A percentile compares a stretch with the other conserved stretches of the same genome.
Conservation (phyloP, 116 monocot genomes). For the Posidonia oceanica region DNA sequence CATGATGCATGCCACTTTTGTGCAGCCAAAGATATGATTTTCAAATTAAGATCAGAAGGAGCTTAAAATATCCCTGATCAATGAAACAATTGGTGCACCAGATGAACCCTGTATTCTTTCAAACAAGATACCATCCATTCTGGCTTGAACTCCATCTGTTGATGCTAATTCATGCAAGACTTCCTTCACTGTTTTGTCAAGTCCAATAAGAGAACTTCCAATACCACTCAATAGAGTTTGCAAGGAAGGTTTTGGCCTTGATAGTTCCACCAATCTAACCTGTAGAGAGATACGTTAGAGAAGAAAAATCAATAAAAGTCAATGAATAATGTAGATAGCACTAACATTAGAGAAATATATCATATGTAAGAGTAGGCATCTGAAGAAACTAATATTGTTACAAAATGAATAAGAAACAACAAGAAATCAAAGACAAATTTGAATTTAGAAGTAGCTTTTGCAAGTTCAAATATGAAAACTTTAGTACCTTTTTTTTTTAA, state of each 20-base stretch:
- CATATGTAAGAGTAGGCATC: too few species aligned
- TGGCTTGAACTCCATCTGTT: slow-evolving; percentile 58
- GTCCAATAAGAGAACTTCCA: slow-evolving; percentile 44
- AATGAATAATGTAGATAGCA: too few species aligned
- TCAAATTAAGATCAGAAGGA: slow-evolving; percentile 20
- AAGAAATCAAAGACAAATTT: too few species aligned
- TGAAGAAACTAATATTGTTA: too few species aligned
- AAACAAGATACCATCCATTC: slow-evolving; percentile 77
- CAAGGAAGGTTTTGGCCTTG: slow-evolving; percentile 46
- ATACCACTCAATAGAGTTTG: slow-evolving; percentile 35
- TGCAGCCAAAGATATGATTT: neutral
- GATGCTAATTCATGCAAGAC: slow-evolving; percentile 41
- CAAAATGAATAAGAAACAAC: too few species aligned
- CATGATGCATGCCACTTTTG: neutral
- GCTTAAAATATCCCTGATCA: slow-evolving; percentile 50
- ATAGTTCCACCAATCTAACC: slow-evolving; percentile 74
- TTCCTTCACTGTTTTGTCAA: slow-evolving; percentile 49
- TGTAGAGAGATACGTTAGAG: slow-evolving; percentile 6
- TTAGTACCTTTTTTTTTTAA: too few species aligned
- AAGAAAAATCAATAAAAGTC: neutral
- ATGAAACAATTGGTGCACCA: slow-evolving; percentile 31
- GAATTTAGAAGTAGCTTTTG: too few species aligned
- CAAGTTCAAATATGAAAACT: too few species aligned
- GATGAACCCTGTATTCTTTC: slow-evolving; percentile 36
- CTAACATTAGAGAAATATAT: too few species aligned